These are phyloP conservation scores for Spencermartinsiella ligniputridi DNA, from an alignment of 1,139 yeast genomes.

Conservation along the genomic window DNA sequence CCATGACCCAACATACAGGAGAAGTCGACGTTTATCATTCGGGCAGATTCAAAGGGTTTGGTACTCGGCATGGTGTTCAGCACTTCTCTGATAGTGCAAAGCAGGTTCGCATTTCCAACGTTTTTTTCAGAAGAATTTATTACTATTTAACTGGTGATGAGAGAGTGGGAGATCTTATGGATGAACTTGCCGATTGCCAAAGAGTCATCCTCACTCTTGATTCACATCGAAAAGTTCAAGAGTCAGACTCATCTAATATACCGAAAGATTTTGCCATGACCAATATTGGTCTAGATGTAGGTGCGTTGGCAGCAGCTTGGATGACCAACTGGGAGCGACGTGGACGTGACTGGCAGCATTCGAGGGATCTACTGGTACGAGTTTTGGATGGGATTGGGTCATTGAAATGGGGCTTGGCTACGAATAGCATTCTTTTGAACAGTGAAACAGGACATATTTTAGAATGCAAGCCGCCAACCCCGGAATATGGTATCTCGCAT, in stretches of 20 bases:
- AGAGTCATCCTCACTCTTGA: constrained; percentile 14
- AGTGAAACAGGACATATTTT: constrained; percentile 14
- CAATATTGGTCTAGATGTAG: constrained; percentile 18
- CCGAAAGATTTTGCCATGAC: constrained; percentile 18
- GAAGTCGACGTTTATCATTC: constrained; percentile 11
- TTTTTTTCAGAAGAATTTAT: constrained; percentile 10
- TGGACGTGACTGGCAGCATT: constrained; percentile 11
- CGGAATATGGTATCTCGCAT: constrained; percentile 18
- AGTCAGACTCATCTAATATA: constrained; percentile 4
- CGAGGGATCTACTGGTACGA: constrained; percentile 3
- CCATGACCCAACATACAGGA: constrained; percentile 16
- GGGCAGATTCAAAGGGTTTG: constrained; percentile 10
- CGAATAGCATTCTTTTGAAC: constrained; percentile 14
- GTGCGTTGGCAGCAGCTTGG: constrained; percentile 19
- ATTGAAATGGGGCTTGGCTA: constrained; percentile 15
- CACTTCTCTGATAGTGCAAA: constrained; percentile 19
- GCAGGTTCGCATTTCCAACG: constrained; percentile 13
- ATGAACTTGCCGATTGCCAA: constrained; percentile 15
- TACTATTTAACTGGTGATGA: constrained; percentile 19
- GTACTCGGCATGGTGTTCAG: constrained; percentile 20
- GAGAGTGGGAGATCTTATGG: constrained; percentile 17
- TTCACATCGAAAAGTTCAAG: constrained; percentile 20
- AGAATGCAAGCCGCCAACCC: constrained; percentile 18
- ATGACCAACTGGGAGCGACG: constrained; percentile 19
- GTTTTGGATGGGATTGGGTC: constrained; percentile 8